A percentile compares a stretch with the other conserved stretches of the same genome.
These are phyloP conservation scores for Daldinia sp. DNA, from an alignment of 2,329 filamentous ascomycete genomes.

Conservation along the genomic window DNA sequence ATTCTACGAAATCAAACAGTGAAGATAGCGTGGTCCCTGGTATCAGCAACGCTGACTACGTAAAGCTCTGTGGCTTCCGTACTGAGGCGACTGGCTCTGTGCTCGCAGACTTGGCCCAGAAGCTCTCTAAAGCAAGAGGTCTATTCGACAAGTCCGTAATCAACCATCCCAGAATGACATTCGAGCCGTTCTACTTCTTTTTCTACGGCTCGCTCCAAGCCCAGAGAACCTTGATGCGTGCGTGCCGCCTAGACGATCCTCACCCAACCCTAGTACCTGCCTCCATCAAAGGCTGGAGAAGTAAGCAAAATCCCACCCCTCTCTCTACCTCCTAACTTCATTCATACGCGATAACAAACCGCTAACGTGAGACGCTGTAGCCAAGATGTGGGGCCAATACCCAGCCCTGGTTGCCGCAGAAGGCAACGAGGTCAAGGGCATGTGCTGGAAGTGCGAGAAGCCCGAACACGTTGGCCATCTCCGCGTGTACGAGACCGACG, in stretches of 20 bases:
- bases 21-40: background rate
- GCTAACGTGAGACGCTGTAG: conserved; percentile 17
- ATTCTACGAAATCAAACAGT: background rate
- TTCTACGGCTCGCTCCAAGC: conserved; percentile 48
- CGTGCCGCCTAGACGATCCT: conserved; percentile 11
- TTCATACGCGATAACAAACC: background rate
- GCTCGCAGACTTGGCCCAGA: conserved; percentile 24
- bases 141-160: background rate
- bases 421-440: conserved; percentile 34
- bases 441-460: conserved; percentile 43
- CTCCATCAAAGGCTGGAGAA: conserved; percentile 40
- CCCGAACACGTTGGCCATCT: conserved; percentile 32
- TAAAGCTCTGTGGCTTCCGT: conserved; percentile 36
- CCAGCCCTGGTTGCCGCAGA: conserved; percentile 40
- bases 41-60: conserved; percentile 10
- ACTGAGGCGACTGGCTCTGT: conserved; percentile 26
- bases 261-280: conserved; percentile 14
- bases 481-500: conserved; percentile 33
- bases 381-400: conserved; percentile 39
- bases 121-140: background rate
- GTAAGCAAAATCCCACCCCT: conserved; percentile 20
- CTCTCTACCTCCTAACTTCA: background rate
- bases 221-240: conserved; percentile 5
- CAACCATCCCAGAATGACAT: conserved; percentile 15
- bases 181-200: conserved; percentile 49